Evolutionary conservation across 148 eudicot genomes (phyloP).

Genomic region (Fagopyrum homotropicum): DNA sequence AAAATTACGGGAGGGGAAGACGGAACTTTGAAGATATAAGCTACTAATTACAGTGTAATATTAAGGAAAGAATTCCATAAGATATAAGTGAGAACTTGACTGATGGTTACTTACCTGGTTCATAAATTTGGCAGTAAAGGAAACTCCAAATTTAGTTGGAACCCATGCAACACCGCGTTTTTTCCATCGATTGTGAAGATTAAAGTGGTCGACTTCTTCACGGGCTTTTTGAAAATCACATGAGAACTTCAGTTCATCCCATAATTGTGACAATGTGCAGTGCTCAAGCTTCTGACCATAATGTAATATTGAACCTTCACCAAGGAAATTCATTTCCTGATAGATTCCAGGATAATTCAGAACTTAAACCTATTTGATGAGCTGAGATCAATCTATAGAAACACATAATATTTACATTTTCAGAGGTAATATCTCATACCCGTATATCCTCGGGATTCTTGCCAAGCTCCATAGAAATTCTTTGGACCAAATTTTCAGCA

Average conservation of each 20-base stretch:
- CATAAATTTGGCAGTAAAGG: constrained; percentile 89
- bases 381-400: neutral
- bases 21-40: neutral
- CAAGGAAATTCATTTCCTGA: constrained; percentile 76
- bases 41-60: neutral
- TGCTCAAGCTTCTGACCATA: constrained; percentile 75
- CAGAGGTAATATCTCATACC: constrained; percentile 27
- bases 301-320: constrained; percentile 71
- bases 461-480: constrained; percentile 76
- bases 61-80: neutral
- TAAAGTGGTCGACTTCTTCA: constrained; percentile 62
- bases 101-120: constrained; percentile 59
- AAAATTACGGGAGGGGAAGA: neutral
- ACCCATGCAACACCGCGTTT: constrained; percentile 87
- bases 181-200: constrained; percentile 72
- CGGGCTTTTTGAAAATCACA: constrained; percentile 42
- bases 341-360: constrained; percentile 3
- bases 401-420: neutral
- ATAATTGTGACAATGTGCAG: constrained; percentile 60
- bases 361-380: neutral
- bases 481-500: constrained; percentile 89
- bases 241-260: constrained; percentile 76
- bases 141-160: constrained; percentile 91
- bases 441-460: constrained; percentile 81
- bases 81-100: neutral